phyloP scores from a whole-genome alignment of 1,284 basidiomycete genomes.

The Trichosporon sp. region DNA sequence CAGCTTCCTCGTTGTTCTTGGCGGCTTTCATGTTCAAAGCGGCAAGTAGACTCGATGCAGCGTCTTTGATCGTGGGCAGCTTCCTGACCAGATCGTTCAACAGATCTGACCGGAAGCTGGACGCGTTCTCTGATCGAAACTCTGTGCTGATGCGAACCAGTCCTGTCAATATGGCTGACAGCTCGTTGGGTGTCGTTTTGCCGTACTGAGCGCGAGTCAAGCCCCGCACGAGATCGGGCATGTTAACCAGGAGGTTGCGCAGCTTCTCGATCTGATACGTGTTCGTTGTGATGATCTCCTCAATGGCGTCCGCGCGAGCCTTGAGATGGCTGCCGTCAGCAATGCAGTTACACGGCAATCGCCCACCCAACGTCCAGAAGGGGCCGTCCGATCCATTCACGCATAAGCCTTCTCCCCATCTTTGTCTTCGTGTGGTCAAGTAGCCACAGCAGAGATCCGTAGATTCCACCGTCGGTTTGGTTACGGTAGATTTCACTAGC shows the following conservation, averaged over 20 bases:
- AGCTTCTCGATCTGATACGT: constrained; percentile 58
- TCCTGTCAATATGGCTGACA: constrained; percentile 69
- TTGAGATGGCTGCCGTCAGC: constrained; percentile 58
- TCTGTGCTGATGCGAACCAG: constrained; percentile 68
- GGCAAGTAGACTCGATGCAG: constrained; percentile 59
- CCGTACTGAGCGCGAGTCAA: constrained; percentile 85
- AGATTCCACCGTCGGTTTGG: constrained; percentile 68
- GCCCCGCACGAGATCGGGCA: constrained; percentile 86
- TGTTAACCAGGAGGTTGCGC: constrained; percentile 63
- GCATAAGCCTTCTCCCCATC: constrained; percentile 79
- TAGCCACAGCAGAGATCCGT: constrained; percentile 78
- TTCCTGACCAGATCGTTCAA: constrained; percentile 67
- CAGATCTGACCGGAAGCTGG: constrained; percentile 61
- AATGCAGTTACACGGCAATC: not conserved
- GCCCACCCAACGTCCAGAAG: constrained; percentile 67
- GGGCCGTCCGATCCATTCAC: constrained; percentile 81
- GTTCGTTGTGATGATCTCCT: constrained; percentile 66
- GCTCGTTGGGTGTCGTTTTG: constrained; percentile 79
- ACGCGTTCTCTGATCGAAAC: constrained; percentile 58
- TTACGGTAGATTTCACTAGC: constrained; percentile 79
- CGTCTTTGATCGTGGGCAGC: constrained; percentile 62
- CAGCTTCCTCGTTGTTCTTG: constrained; percentile 63
- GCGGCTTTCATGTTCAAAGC: constrained; percentile 65
- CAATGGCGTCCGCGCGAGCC: constrained; percentile 74
- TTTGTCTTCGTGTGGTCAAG: constrained; percentile 80